Evolutionary conservation across 176 grass and related monocot genomes (phyloP).

Genomic region (Puya raimondii): DNA sequence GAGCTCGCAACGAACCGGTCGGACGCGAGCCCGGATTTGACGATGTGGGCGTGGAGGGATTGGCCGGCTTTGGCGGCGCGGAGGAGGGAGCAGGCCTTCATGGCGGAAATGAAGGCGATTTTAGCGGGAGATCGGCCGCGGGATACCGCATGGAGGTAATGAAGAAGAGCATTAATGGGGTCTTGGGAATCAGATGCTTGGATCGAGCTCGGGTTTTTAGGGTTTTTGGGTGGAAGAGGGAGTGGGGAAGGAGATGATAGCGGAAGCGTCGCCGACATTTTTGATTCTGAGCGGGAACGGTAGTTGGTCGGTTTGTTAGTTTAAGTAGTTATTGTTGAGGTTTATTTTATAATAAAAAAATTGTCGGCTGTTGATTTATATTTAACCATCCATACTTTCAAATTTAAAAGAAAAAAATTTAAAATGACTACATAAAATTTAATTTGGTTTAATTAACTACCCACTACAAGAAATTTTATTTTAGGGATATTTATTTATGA

Average conservation of each 20-base stretch:
- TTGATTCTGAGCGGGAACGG: background rate
- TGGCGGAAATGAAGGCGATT: slow-evolving; percentile 27
- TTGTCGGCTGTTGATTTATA: too few relatives aligned
- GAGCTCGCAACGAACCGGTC: slow-evolving; percentile 28
- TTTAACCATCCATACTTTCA: too few relatives aligned
- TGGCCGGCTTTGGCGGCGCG: slow-evolving; percentile 13
- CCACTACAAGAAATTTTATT: too few relatives aligned
- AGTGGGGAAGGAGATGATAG: background rate
- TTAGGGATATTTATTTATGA: too few relatives aligned
- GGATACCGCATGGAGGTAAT: slow-evolving; percentile 8
- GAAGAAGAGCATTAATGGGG: slow-evolving; percentile 18
- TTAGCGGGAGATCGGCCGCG: slow-evolving; percentile 15
- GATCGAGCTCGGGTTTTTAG: background rate
- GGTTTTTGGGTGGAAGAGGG: slow-evolving; percentile 1
- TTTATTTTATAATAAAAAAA: too few relatives aligned
- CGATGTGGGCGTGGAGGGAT: slow-evolving; percentile 8
- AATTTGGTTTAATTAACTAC: too few relatives aligned
- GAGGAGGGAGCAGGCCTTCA: slow-evolving; percentile 19
- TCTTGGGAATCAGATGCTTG: slow-evolving; percentile 4
- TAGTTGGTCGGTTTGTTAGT: too few relatives aligned
- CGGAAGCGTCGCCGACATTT: background rate
- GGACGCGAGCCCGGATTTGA: slow-evolving; percentile 8
- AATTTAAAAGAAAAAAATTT: too few relatives aligned
- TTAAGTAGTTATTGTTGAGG: too few relatives aligned
- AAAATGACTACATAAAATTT: too few relatives aligned